Evolutionary conservation across 2,329 filamentous ascomycete genomes (phyloP), one percentile per base, ranked within the genome.

Genomic region (Botryotinia calthae): DNA sequence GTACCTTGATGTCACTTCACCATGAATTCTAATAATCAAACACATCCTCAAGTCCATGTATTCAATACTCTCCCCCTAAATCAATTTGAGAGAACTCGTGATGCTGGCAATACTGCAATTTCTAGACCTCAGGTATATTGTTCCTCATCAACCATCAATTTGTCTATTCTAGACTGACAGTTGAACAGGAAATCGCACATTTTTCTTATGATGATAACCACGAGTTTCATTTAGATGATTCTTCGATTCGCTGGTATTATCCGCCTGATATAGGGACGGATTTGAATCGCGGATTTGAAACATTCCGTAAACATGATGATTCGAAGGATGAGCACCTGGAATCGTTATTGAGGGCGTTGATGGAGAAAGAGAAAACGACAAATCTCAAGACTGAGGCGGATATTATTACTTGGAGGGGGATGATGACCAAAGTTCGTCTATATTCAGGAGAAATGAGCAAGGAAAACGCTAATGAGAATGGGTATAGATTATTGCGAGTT

Each of bases 201-300:
- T 99, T 98, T 83, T 98, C 95, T 14, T 98, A 96, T 82, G 93
- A 98, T 81, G 89, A 94, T 62, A 85, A 94, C 42, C 96, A 95
- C 81, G 82, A 88, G 71, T 94, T 94, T 79, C 90, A 86, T 66
- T 87, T 91, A 5, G 94, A 93, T 75, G 91, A 92, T 74, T 92
- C 91, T 4, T 95, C 93, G 1, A 81, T 99, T 76, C 90, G 90
- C 76, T 98, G 95, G 84, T 98, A 97, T 82, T 96, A 97, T 79
- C 91, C 93, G 2, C 93, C 92, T 0, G 83, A 81, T 42, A 82
- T 96, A 2, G 89, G 90, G 14, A 87, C 88, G 10, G 91, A 97
- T 81, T 85, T 99, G 54, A 95, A 90, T 34, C 85, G 86, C 51
- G 96, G 96, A 0, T 97, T 94, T 78, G 89, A 96, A 10, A 89